Conservation (phyloP, 805 yeast genomes). For the Yarrowia osloensis region DNA sequence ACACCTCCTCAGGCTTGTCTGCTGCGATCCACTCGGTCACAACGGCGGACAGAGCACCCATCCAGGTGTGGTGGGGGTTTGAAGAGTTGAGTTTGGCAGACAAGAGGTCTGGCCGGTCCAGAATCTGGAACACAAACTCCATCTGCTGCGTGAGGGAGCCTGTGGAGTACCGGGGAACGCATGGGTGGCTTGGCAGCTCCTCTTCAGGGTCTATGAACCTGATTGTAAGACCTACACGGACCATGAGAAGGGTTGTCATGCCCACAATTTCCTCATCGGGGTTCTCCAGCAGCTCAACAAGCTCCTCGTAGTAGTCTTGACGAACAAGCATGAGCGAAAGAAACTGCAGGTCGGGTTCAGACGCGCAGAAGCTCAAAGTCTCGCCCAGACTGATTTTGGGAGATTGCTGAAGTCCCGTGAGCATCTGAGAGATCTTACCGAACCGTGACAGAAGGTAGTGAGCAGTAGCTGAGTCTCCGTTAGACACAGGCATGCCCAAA, state of each 20-base stretch:
- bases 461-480: neutral
- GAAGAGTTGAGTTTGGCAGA: neutral
- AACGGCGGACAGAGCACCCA: conserved; percentile 11
- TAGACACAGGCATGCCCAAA: conserved; percentile 4
- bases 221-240: neutral
- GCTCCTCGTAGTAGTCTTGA: conserved; percentile 1
- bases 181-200: neutral
- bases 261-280: conserved; percentile 2
- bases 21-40: conserved; percentile 13
- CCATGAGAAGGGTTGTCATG: conserved; percentile 1
- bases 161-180: neutral
- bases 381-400: conserved; percentile 3
- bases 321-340: conserved; percentile 6
- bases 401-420: neutral
- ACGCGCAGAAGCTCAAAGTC: neutral
- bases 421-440: neutral
- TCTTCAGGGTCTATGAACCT: conserved; percentile 5
- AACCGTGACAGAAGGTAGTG: conserved; percentile 1
- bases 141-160: neutral
- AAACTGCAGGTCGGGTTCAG: conserved; percentile 7
- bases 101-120: conserved; percentile 8
- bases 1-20: neutral
- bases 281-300: neutral
- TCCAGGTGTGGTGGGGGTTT: conserved; percentile 18
- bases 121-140: conserved; percentile 13